Conservation (phyloP, 1,139 yeast species). For the Eremothecium coryli region DNA sequence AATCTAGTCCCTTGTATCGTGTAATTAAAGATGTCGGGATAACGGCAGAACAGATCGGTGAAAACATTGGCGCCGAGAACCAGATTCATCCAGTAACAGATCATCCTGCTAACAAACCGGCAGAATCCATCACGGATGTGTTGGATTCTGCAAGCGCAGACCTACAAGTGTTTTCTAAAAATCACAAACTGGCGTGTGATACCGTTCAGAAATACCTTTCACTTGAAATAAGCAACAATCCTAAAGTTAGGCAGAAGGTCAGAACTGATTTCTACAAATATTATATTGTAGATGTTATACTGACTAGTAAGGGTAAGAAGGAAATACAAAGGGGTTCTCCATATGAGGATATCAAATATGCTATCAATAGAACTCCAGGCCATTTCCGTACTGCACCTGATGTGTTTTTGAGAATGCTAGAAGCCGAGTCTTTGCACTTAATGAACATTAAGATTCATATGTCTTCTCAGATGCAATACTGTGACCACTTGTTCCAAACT, state of each 20-base stretch:
- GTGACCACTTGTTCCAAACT: conserved; percentile 44
- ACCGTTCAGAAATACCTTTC: conserved; percentile 71
- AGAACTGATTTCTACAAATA: conserved; percentile 59
- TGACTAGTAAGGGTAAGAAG: conserved; percentile 81
- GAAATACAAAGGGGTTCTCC: conserved; percentile 75
- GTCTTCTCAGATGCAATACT: conserved; percentile 34
- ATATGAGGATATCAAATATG: conserved; percentile 85
- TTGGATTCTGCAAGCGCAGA: conserved; percentile 42
- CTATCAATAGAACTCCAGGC: conserved; percentile 65
- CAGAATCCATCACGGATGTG: conserved; percentile 49
- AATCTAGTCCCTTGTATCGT: conserved; percentile 55
- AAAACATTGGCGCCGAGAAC: conserved; percentile 64
- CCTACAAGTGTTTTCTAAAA: conserved; percentile 39
- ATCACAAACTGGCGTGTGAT: conserved; percentile 54
- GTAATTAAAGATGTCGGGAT: conserved; percentile 71
- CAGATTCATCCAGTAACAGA: conserved; percentile 64
- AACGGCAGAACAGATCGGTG: conserved; percentile 71
- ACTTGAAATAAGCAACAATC: conserved; percentile 74
- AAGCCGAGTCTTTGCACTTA: conserved; percentile 69
- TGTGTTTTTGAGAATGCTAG: conserved; percentile 75
- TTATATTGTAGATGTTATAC: conserved; percentile 62
- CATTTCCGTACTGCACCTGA: conserved; percentile 73
- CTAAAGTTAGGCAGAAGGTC: conserved; percentile 67
- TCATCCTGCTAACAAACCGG: conserved; percentile 59
- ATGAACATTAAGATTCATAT: conserved; percentile 40